phyloP scores from a whole-genome alignment of 1,284 basidiomycete genomes.

The Vanrija sp. region DNA sequence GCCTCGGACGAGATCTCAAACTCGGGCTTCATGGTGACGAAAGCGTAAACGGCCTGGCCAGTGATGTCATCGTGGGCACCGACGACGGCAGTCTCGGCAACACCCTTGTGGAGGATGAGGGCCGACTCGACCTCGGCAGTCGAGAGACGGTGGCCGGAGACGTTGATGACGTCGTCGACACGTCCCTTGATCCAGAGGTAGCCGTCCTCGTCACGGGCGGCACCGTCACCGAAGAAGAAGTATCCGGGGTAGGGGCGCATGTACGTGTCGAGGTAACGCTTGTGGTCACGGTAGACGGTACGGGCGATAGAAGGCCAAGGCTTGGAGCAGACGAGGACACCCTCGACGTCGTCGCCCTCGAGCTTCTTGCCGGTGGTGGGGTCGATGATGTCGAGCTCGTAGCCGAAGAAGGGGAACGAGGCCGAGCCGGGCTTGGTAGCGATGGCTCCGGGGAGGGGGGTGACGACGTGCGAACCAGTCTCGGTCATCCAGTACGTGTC shows the following conservation, averaged over 20 bases:
- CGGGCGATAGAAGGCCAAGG: constrained; percentile 98
- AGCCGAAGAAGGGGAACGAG: constrained; percentile 96
- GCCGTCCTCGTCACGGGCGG: constrained; percentile 87
- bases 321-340: constrained; percentile 77
- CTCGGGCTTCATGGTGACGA: constrained; percentile 65
- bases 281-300: constrained; percentile 87
- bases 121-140: constrained; percentile 98
- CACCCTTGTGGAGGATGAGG: constrained; percentile 86
- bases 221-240: constrained; percentile 97
- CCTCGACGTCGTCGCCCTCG: constrained; percentile 79
- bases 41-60: constrained; percentile 69
- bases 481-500: constrained; percentile 99
- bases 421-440: constrained; percentile 95
- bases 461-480: constrained; percentile 91
- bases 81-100: constrained; percentile 93
- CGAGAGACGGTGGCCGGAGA: constrained; percentile 92
- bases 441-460: constrained; percentile 91
- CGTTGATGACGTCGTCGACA: constrained; percentile 65
- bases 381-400: constrained; percentile 84
- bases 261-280: constrained; percentile 88
- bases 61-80: constrained; percentile 84
- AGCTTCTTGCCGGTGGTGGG: constrained; percentile 61
- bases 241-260: constrained; percentile 59
- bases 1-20: constrained; percentile 71
- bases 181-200: constrained; percentile 99